phyloP scores from a whole-genome alignment of 1,284 basidiomycete genomes.

The Malassezia sympodialis region DNA sequence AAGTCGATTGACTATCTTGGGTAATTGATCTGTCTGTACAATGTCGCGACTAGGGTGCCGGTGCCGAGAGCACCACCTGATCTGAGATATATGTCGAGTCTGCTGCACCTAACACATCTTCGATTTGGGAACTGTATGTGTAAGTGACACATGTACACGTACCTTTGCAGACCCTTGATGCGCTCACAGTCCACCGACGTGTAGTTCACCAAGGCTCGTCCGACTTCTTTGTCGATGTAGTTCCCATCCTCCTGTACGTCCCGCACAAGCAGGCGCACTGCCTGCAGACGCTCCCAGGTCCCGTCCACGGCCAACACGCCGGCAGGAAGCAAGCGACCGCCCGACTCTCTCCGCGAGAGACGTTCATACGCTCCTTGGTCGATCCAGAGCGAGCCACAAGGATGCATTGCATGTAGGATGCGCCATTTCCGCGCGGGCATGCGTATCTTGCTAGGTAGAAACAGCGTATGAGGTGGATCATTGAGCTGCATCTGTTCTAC shows the following conservation, averaged over 20 bases:
- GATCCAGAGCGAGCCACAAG: slow-evolving; percentile 75
- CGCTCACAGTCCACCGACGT: slow-evolving; percentile 81
- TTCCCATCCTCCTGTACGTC: not conserved
- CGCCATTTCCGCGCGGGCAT: slow-evolving; percentile 85
- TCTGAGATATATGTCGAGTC: slow-evolving; percentile 96
- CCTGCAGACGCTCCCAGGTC: slow-evolving; percentile 84
- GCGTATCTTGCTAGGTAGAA: slow-evolving; percentile 64
- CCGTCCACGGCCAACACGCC: slow-evolving; percentile 81
- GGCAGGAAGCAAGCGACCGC: slow-evolving; percentile 77
- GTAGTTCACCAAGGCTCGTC: slow-evolving; percentile 86
- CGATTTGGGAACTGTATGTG: slow-evolving; percentile 62
- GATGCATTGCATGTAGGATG: slow-evolving; percentile 82
- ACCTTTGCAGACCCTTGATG: slow-evolving; percentile 60
- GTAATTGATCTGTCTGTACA: not conserved
- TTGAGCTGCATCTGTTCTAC: slow-evolving; percentile 3
- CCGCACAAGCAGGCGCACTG: slow-evolving; percentile 67
- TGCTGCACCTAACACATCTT: slow-evolving; percentile 74
- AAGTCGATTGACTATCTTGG: slow-evolving; percentile 15
- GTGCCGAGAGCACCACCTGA: slow-evolving; percentile 26
- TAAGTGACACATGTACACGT: not conserved
- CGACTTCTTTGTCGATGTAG: slow-evolving; percentile 59
- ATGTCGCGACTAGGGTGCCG: not conserved
- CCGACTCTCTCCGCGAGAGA: slow-evolving; percentile 70
- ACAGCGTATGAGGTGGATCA: slow-evolving; percentile 72
- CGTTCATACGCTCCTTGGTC: slow-evolving; percentile 80